A percentile compares a stretch with the other conserved stretches of the same genome.
Conservation (phyloP, 1,284 basidiomycete species). For the Jaminaea rosea region DNA sequence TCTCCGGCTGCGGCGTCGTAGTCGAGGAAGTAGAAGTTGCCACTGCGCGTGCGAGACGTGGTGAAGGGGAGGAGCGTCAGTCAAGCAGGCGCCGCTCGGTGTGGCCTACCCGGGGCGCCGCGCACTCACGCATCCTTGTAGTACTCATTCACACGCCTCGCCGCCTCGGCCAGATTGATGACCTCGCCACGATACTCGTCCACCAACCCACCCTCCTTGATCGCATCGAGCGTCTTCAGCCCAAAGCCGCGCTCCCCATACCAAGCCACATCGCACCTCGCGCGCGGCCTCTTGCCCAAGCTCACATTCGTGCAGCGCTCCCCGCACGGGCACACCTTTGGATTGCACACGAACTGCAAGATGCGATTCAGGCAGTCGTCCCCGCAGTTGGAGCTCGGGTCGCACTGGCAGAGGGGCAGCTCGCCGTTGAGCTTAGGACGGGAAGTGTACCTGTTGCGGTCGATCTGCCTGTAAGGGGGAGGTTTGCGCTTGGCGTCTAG, state of each 20-base stretch:
- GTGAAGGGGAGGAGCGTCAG: too few relatives aligned
- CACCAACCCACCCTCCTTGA: slow-evolving; percentile 28
- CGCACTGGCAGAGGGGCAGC: slow-evolving; percentile 28
- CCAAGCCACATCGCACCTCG: slow-evolving; percentile 23
- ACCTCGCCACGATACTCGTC: slow-evolving; percentile 44
- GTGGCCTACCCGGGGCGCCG: too few relatives aligned
- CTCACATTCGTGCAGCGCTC: slow-evolving; percentile 33
- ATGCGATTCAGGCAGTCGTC: slow-evolving; percentile 37
- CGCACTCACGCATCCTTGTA: too few relatives aligned
- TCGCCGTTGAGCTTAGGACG: slow-evolving; percentile 28
- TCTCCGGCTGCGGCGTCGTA: slow-evolving; percentile 41
- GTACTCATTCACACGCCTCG: slow-evolving; percentile 24
- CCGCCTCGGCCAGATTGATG: slow-evolving; percentile 27
- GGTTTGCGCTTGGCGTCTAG: slow-evolving; percentile 29
- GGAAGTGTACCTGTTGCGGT: slow-evolving; percentile 26
- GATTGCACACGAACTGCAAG: slow-evolving; percentile 33
- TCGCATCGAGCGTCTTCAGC: slow-evolving; percentile 22
- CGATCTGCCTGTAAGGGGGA: slow-evolving; percentile 27
- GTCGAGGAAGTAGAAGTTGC: slow-evolving; percentile 39
- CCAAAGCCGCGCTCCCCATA: slow-evolving; percentile 39
- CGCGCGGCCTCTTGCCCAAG: slow-evolving; percentile 25
- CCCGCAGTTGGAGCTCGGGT: slow-evolving; percentile 23
- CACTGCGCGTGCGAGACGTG: too few relatives aligned
- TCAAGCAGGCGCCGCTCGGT: too few relatives aligned
- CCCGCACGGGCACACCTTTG: slow-evolving; percentile 33